Conservation (phyloP, 768 basidiomycete genomes). For the Lentinula guzmanii region DNA sequence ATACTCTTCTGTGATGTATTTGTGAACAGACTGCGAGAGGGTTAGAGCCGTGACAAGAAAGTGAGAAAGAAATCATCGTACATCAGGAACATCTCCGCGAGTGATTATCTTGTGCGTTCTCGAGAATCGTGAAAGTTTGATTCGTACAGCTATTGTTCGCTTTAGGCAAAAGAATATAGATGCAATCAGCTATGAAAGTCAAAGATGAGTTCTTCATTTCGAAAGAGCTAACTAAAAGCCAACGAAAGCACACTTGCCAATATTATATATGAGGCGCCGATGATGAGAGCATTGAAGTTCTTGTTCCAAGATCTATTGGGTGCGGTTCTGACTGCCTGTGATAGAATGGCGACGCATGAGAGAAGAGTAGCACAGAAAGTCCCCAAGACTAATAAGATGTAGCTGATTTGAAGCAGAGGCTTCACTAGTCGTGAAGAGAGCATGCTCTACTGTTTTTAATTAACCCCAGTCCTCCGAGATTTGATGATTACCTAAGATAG, state of each 20-base stretch:
- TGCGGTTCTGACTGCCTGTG: slow-evolving; percentile 67
- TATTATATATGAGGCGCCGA: slow-evolving; percentile 64
- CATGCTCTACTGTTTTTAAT: slow-evolving; percentile 17
- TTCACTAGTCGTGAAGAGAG: slow-evolving; percentile 35
- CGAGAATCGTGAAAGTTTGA: slow-evolving; percentile 62
- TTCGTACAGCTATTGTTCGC: slow-evolving; percentile 59
- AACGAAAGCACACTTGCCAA: slow-evolving; percentile 40
- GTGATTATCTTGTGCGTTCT: slow-evolving; percentile 49
- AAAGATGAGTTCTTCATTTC: neutral
- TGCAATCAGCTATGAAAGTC: slow-evolving; percentile 40
- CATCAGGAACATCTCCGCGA: slow-evolving; percentile 56
- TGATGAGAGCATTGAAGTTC: slow-evolving; percentile 64
- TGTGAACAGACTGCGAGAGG: slow-evolving; percentile 48
- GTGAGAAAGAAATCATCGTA: slow-evolving; percentile 18
- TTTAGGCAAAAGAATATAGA: slow-evolving; percentile 64
- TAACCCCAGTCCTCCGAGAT: neutral
- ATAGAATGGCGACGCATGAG: slow-evolving; percentile 59
- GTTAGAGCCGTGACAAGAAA: neutral
- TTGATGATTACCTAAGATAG: neutral
- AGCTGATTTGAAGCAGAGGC: slow-evolving; percentile 49
- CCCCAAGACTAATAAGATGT: slow-evolving; percentile 44
- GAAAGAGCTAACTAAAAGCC: neutral
- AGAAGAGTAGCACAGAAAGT: slow-evolving; percentile 51
- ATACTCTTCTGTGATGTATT: slow-evolving; percentile 69
- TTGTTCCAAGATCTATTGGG: slow-evolving; percentile 45